phyloP scores from a whole-genome alignment of 2,329 filamentous ascomycete species.

The Botrytis galanthina region DNA sequence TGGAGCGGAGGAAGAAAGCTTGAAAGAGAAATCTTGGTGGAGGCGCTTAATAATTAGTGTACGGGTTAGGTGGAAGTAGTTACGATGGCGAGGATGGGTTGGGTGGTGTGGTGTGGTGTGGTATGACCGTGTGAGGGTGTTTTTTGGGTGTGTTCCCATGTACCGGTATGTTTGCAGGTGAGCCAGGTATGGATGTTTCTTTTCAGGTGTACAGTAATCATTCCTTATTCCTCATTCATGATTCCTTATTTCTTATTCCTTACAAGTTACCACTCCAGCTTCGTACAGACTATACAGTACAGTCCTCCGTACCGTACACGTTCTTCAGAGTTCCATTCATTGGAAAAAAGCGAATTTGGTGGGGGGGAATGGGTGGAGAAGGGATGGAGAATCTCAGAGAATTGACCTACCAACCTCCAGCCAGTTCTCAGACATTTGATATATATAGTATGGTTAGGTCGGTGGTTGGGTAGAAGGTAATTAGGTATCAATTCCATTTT shows the following conservation, averaged over 20 bases:
- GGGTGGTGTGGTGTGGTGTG: no score
- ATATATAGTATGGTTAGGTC: background rate
- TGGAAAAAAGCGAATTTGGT: background rate
- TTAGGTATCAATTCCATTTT: background rate
- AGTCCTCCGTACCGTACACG: background rate
- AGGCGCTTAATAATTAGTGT: background rate
- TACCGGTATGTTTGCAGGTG: no score
- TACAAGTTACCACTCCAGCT: background rate
- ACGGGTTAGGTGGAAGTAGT: background rate
- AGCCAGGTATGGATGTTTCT: background rate
- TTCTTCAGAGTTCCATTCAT: background rate
- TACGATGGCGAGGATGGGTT: background rate
- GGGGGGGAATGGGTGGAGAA: background rate
- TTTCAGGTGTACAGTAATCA: background rate
- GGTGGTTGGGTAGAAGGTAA: background rate
- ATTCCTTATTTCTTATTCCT: no score
- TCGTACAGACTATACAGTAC: no score
- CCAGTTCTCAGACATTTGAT: background rate
- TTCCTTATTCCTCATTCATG: no score
- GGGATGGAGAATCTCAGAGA: background rate
- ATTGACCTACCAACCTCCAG: background rate
- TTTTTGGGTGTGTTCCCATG: no score
- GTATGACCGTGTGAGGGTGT: no score
- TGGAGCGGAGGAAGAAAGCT: background rate
- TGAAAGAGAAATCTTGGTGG: slow-evolving; percentile 9